Percentiles rank a stretch among this genome's conserved stretches.
These are phyloP conservation scores for Fragilaria radians DNA, from an alignment of 108 stramenopile genomes.

Conservation along the genomic window DNA sequence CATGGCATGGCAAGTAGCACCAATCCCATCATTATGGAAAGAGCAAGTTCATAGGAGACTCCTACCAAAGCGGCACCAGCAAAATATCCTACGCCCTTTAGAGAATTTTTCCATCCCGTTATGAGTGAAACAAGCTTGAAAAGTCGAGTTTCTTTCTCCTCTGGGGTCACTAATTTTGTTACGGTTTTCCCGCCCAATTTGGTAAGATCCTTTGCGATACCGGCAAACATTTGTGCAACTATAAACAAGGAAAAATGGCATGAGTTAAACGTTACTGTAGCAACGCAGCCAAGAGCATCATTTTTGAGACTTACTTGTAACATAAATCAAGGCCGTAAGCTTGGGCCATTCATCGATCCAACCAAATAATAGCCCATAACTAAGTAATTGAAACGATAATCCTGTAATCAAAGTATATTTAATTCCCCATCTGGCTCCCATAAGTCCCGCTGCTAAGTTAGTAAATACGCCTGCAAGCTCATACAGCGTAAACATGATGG, in stretches of 20 bases:
- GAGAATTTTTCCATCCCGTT: slow-evolving; percentile 93
- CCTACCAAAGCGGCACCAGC: slow-evolving; percentile 70
- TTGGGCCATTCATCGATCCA: slow-evolving; percentile 75
- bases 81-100: slow-evolving; percentile 92
- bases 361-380: slow-evolving; percentile 68
- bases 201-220: slow-evolving; percentile 91
- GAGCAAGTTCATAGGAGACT: slow-evolving; percentile 67
- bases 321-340: slow-evolving; percentile 64
- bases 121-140: slow-evolving; percentile 84
- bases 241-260: neutral
- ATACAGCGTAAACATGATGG: slow-evolving; percentile 91
- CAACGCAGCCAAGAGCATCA: neutral
- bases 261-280: neutral
- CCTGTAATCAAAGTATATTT: slow-evolving; percentile 72
- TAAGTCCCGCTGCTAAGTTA: slow-evolving; percentile 86
- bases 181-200: slow-evolving; percentile 94
- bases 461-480: slow-evolving; percentile 92
- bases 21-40: slow-evolving; percentile 82
- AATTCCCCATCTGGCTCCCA: slow-evolving; percentile 87
- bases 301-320: slow-evolving; percentile 35
- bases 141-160: slow-evolving; percentile 77
- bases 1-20: slow-evolving; percentile 80
- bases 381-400: slow-evolving; percentile 62
- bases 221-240: slow-evolving; percentile 89
- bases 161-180: slow-evolving; percentile 90